These are phyloP conservation scores for Colletotrichum sp. DNA, from an alignment of 2,329 filamentous ascomycete species.

Conservation along the genomic window DNA sequence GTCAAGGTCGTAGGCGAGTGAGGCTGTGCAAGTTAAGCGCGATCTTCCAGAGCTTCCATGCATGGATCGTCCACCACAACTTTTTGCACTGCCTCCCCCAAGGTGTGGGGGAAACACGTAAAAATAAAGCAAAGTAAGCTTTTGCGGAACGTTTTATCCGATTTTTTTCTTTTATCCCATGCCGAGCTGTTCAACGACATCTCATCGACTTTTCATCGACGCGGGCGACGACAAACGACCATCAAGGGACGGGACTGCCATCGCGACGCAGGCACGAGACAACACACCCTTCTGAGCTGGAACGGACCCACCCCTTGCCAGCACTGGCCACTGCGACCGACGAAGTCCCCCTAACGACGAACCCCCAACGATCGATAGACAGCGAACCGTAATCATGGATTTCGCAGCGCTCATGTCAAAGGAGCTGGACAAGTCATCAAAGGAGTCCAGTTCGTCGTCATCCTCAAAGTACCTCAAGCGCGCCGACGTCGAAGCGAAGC, in stretches of 20 bases:
- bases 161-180: neutral
- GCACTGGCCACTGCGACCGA: neutral
- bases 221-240: neutral
- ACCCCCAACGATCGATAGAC: neutral
- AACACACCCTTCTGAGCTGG: neutral
- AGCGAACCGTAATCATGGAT: constrained; percentile 70
- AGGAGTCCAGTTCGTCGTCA: constrained; percentile 40
- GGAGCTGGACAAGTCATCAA: constrained; percentile 84
- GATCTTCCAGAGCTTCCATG: constrained; percentile 21
- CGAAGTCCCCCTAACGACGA: neutral
- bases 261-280: neutral
- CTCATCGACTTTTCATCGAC: neutral
- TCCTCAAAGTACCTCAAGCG: constrained; percentile 83
- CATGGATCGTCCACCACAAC: constrained; percentile 21
- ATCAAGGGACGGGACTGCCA: neutral
- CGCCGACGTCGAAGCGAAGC: constrained; percentile 83
- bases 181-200: constrained; percentile 1
- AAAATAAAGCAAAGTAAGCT: constrained; percentile 6
- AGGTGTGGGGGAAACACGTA: constrained; percentile 10
- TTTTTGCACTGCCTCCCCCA: neutral
- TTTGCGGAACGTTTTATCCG: constrained; percentile 15
- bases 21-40: constrained; percentile 23
- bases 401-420: constrained; percentile 93
- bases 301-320: neutral
- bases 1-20: constrained; percentile 23